Evolutionary conservation across 2,329 filamentous ascomycete species (phyloP).

Genomic region (Phyllosticta paracitricarpa): DNA sequence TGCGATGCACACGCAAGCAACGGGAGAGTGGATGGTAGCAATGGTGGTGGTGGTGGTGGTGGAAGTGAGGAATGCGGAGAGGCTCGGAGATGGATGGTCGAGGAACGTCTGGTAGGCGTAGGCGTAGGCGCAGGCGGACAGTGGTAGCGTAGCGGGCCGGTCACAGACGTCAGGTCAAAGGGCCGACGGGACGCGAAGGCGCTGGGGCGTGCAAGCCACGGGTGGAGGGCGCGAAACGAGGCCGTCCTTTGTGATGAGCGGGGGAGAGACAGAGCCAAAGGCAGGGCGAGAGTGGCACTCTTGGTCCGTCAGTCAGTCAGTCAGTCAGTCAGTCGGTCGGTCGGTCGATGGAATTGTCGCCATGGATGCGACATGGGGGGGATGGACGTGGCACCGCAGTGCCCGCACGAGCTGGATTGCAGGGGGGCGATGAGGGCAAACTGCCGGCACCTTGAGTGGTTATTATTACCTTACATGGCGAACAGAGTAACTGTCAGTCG

Average conservation of each 20-base stretch:
- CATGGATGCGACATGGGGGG: neutral
- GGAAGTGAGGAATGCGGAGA: conserved; percentile 1
- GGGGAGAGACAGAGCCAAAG: neutral
- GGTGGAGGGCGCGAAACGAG: neutral
- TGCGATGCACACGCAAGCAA: conserved; percentile 1
- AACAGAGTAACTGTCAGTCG: too few species aligned
- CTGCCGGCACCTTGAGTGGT: neutral
- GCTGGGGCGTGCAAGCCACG: neutral
- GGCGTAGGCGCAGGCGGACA: neutral
- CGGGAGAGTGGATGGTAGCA: neutral
- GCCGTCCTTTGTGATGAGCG: neutral
- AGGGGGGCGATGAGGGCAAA: neutral
- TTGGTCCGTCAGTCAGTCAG: too few species aligned
- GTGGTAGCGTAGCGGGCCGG: neutral
- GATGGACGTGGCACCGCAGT: neutral
- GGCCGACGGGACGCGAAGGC: neutral
- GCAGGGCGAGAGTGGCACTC: neutral
- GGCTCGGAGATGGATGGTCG: neutral
- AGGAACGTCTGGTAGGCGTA: neutral
- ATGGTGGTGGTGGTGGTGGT: conserved; percentile 4
- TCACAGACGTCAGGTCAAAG: neutral
- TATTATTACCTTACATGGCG: too few species aligned
- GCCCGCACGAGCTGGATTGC: neutral
- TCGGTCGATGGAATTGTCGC: neutral
- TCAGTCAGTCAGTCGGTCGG: too few species aligned